These are phyloP conservation scores for Heliamphora pulchella DNA, from an alignment of 179 eudicot species.

Conservation along the genomic window DNA sequence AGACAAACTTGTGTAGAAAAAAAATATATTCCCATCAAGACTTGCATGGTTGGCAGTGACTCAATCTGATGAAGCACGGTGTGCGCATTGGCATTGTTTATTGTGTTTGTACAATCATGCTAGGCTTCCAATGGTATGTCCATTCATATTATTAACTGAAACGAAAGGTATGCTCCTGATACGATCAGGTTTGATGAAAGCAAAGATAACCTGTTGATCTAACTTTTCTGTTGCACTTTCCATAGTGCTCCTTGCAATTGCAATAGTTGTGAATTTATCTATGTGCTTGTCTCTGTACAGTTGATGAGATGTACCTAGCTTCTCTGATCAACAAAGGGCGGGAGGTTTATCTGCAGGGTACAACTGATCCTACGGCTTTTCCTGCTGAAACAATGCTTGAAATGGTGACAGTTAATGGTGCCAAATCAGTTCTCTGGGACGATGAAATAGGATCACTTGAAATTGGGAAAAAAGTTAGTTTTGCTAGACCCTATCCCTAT, in stretches of 20 bases:
- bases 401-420: constrained; percentile 88
- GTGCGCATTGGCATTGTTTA: background rate
- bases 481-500: background rate
- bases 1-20: background rate
- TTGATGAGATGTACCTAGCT: constrained; percentile 97
- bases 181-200: background rate
- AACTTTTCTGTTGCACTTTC: background rate
- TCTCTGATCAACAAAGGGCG: constrained; percentile 86
- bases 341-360: constrained; percentile 57
- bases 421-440: constrained; percentile 83
- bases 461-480: constrained; percentile 73
- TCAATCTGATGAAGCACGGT: no score
- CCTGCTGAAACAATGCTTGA: constrained; percentile 69
- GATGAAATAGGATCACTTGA: constrained; percentile 81
- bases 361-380: constrained; percentile 78
- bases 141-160: background rate
- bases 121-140: background rate
- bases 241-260: background rate
- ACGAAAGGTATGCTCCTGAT: background rate
- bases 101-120: background rate
- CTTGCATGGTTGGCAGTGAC: background rate
- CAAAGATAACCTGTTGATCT: background rate
- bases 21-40: background rate
- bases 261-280: background rate
- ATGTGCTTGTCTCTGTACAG: constrained; percentile 30